Conservation (phyloP, 75 land plant species). For the Pinus tabuliformis region DNA sequence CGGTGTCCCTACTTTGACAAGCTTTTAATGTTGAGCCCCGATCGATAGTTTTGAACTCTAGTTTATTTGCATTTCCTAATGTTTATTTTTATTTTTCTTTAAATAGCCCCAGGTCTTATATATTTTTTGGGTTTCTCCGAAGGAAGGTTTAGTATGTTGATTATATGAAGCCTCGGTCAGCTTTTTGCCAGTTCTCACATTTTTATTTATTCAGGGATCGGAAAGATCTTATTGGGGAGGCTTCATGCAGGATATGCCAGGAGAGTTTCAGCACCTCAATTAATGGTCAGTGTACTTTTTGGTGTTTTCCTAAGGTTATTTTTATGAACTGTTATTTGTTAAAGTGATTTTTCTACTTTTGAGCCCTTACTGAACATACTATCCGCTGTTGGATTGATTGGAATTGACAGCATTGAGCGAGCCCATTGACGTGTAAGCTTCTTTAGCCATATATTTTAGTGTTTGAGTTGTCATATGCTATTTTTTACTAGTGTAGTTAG, state of each 20-base stretch:
- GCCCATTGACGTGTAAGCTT: conserved; percentile 80
- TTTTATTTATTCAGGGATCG: conserved; percentile 44
- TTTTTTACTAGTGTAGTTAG: too few relatives aligned
- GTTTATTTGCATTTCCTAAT: too few relatives aligned
- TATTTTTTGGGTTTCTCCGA: too few relatives aligned
- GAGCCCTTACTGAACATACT: not conserved
- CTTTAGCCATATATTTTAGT: not conserved
- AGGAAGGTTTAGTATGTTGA: too few relatives aligned
- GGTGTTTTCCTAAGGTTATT: not conserved
- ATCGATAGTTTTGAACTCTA: too few relatives aligned
- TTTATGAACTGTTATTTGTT: not conserved
- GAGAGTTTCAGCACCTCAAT: conserved; percentile 82
- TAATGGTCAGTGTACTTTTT: conserved; percentile 25
- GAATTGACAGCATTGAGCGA: conserved; percentile 55
- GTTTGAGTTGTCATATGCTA: not conserved
- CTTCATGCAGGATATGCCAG: conserved; percentile 77
- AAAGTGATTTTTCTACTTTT: conserved; percentile 5
- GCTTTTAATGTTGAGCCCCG: too few relatives aligned
- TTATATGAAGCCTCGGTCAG: too few relatives aligned
- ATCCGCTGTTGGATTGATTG: not conserved
- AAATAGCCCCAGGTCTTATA: too few relatives aligned
- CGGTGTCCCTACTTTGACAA: too few relatives aligned
- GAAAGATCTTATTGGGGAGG: conserved; percentile 81
- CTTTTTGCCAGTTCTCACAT: too few relatives aligned
- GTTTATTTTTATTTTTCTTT: too few relatives aligned